Percentiles rank a stretch among this genome's conserved stretches.
These are phyloP conservation scores for Sphagnum contortum DNA, from an alignment of 225 moss, liverwort and hornwort genomes.

Conservation along the genomic window DNA sequence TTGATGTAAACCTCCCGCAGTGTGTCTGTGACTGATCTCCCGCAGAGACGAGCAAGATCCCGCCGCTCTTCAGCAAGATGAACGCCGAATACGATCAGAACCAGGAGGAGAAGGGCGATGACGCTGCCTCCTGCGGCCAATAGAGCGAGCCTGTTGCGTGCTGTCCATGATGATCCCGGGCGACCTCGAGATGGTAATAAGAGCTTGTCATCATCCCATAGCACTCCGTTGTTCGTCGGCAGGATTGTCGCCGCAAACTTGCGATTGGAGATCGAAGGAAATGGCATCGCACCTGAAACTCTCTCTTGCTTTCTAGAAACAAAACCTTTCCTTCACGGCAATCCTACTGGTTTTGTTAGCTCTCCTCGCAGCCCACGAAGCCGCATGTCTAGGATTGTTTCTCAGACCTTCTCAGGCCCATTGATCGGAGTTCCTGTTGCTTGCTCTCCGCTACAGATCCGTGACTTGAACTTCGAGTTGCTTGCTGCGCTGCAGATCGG, in stretches of 20 bases:
- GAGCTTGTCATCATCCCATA: not conserved
- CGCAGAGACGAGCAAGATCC: not conserved
- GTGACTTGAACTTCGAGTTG: too few relatives aligned
- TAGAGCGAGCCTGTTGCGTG: not conserved
- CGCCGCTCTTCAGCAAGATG: not conserved
- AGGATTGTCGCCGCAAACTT: not conserved
- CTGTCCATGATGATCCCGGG: not conserved
- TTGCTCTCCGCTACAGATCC: too few relatives aligned
- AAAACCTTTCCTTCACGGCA: too few relatives aligned
- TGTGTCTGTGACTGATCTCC: constrained; percentile 1
- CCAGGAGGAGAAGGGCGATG: not conserved
- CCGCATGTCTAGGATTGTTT: too few relatives aligned
- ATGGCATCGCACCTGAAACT: not conserved
- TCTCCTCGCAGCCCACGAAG: too few relatives aligned
- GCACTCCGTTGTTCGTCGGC: not conserved
- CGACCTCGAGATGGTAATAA: not conserved
- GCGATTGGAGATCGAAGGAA: not conserved
- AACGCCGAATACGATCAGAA: not conserved
- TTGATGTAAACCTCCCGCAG: not conserved
- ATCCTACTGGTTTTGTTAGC: too few relatives aligned
- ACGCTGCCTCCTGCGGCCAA: not conserved
- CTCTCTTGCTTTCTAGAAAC: not conserved
- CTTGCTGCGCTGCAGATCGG: too few relatives aligned
- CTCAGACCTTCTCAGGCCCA: too few relatives aligned
- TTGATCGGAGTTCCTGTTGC: too few relatives aligned